Base-by-base conservation (phyloP, 345 rosid genomes). In the Reutealis trisperma region DNA sequence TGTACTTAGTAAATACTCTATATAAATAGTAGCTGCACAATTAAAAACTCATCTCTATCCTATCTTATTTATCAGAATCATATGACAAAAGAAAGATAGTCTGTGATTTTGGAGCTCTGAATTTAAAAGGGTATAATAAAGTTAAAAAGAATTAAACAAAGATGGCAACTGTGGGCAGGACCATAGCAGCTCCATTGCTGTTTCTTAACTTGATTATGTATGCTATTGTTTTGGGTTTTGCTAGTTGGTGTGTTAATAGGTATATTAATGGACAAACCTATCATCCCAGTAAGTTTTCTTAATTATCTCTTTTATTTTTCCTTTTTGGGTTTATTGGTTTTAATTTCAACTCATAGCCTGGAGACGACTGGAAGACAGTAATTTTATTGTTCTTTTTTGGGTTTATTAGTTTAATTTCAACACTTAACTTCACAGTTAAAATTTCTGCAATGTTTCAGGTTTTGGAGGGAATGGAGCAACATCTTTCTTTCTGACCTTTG, bases 381-480 rank as follows among this genome's bases (percentile, higher is more conserved):
- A 27, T 27, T 24, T 51, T 4, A 15, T 32, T 4, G 18, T 1
- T 57, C 3, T 13, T 58, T 60, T 13, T 4, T 6, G 6, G 62
- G 8, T 14, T 15, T 1, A 5, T n/a, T n/a, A n/a, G n/a, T 27
- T 27, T 27, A 27, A 27, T 27, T 27, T 27, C 6, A 34, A 34
- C 5, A 1, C 3, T 0, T 37, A 37, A 37, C 6, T 37, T 37
- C 6, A 37, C 5, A 37, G 41, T 37, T 7, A 37, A 63, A 5
- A 63, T 1, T 32, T 18, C 6, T 34, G 9, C 13, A 32, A 45
- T 4, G 25, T 57, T 27, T 66, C 78, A 90, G 97, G 99, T 81
- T 90, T 96, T 41, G 97, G 94, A 64, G 97, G 94, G 30, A 93
- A 93, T 42, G 99, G 96, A 54, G 99, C 98, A 45, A 96, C 99